Percentiles rank a stretch among this genome's conserved stretches.
Conservation (phyloP, 306 rosid species). For the Cicer bijugum region DNA sequence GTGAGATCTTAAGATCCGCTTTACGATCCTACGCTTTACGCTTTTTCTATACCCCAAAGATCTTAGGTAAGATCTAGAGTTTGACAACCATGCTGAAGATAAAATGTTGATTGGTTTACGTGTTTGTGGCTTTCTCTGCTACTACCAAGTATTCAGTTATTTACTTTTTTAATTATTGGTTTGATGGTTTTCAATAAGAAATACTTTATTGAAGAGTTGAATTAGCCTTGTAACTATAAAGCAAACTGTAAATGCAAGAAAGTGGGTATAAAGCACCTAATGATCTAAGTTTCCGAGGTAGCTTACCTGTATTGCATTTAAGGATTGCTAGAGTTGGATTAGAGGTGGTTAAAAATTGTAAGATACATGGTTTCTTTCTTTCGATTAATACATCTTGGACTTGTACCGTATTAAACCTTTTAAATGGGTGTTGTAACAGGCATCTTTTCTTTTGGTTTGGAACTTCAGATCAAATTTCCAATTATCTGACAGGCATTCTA, state of each 20-base stretch:
- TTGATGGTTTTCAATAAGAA: background rate
- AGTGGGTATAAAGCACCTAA: background rate
- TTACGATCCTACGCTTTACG: too few relatives aligned
- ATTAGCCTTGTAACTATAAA: background rate
- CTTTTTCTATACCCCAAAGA: too few relatives aligned
- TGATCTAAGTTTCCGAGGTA: background rate
- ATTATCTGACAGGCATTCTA: background rate
- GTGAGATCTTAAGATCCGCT: too few relatives aligned
- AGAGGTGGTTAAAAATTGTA: background rate
- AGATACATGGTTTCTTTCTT: background rate
- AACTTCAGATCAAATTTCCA: background rate
- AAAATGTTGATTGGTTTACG: background rate
- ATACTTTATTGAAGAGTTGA: background rate
- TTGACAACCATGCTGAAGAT: too few relatives aligned
- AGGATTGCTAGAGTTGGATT: constrained; percentile 16
- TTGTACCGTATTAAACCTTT: background rate
- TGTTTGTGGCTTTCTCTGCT: background rate
- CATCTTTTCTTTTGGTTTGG: background rate
- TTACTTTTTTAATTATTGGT: background rate
- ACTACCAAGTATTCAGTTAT: background rate
- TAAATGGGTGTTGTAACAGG: too few relatives aligned
- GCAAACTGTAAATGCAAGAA: background rate
- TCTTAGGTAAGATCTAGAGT: too few relatives aligned
- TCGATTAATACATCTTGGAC: background rate
- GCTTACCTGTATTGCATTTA: background rate